A percentile compares a stretch with the other conserved stretches of the same genome.
phyloP scores from a whole-genome alignment of 164 flowering plant genomes.

The Kingdonia uniflora region DNA sequence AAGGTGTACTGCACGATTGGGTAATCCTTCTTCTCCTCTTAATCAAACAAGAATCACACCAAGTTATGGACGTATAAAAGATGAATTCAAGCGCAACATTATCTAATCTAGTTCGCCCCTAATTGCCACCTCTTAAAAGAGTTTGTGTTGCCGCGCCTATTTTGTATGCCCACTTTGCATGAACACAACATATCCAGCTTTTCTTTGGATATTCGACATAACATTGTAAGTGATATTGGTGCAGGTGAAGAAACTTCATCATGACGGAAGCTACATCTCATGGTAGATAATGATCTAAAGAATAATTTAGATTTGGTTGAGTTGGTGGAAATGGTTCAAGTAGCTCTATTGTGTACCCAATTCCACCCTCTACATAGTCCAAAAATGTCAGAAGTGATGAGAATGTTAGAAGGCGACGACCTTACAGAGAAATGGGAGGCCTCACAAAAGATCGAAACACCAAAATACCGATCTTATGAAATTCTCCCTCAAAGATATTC shows the following conservation, averaged over 20 bases:
- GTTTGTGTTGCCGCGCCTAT: no score
- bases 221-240: slow-evolving; percentile 7
- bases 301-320: slow-evolving; percentile 47
- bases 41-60: background rate
- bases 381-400: slow-evolving; percentile 65
- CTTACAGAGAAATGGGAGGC: slow-evolving; percentile 86
- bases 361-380: slow-evolving; percentile 67
- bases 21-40: slow-evolving; percentile 15
- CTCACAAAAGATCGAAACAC: slow-evolving; percentile 53
- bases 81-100: no score
- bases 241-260: slow-evolving; percentile 83
- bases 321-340: slow-evolving; percentile 70
- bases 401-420: slow-evolving; percentile 82
- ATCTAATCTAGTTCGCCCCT: no score
- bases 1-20: slow-evolving; percentile 52
- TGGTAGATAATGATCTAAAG: slow-evolving; percentile 75
- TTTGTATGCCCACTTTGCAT: no score
- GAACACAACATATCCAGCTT: no score
- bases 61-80: no score
- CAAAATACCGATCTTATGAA: slow-evolving; percentile 37
- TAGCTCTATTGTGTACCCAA: slow-evolving; percentile 70
- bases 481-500: slow-evolving; percentile 40
- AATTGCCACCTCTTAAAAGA: no score
- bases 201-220: no score
- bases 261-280: slow-evolving; percentile 42